These are phyloP conservation scores for Heliamphora exappendiculata DNA, from an alignment of 148 eudicot genomes.

Conservation along the genomic window DNA sequence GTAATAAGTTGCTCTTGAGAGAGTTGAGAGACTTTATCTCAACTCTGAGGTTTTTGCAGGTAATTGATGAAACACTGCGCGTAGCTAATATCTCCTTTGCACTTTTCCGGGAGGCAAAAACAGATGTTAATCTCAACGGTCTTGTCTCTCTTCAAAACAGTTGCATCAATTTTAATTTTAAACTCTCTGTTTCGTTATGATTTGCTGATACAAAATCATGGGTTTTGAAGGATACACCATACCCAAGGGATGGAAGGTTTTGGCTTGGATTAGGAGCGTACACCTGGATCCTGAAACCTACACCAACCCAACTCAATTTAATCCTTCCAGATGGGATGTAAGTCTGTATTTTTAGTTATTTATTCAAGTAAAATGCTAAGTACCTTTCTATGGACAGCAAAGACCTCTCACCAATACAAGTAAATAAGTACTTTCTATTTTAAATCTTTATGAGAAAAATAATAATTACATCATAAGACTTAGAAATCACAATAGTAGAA, in stretches of 20 bases:
- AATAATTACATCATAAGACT: too few relatives aligned
- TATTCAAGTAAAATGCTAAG: background rate
- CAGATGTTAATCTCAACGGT: conserved; percentile 55
- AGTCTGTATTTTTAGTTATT: conserved; percentile 17
- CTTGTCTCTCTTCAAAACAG: background rate
- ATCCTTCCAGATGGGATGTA: conserved; percentile 92
- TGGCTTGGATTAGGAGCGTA: conserved; percentile 69
- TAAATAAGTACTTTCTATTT: too few relatives aligned
- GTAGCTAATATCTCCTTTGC: conserved; percentile 60
- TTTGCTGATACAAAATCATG: background rate
- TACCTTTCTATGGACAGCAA: background rate
- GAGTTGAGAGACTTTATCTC: too few relatives aligned
- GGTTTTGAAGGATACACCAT: conserved; percentile 50
- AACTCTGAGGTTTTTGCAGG: too few relatives aligned
- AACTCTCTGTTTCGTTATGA: background rate
- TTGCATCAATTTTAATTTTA: background rate
- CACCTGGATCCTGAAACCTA: conserved; percentile 62
- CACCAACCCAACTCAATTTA: conserved; percentile 51
- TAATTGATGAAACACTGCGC: conserved; percentile 83
- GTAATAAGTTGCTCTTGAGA: too few relatives aligned
- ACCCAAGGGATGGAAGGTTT: conserved; percentile 84
- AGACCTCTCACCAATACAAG: too few relatives aligned
- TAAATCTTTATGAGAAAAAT: too few relatives aligned
- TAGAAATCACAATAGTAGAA: too few relatives aligned
- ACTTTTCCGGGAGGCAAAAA: conserved; percentile 70